Base-by-base conservation (phyloP, 345 rosid species). In the Schrenkiella parvula region DNA sequence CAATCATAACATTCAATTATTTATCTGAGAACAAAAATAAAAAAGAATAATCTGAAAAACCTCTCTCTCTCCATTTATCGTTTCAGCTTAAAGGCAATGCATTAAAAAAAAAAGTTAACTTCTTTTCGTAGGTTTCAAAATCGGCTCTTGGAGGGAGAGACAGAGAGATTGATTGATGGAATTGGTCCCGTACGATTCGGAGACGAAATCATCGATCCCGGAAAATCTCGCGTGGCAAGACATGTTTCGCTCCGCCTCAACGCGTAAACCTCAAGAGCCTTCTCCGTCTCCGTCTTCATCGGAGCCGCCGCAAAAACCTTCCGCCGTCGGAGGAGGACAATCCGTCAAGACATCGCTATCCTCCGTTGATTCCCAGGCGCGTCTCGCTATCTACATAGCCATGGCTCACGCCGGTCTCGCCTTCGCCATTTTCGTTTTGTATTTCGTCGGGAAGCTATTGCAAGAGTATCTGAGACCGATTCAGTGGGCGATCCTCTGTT, bases 361-460 rank as follows among this genome's bases (percentile, higher is more conserved):
- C 28, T 25, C 89, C n/a, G 86, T 74, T 26, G 95, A 91, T 62
- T 83, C 98, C 12, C 89, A 89, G 79, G 90, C 89, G 6, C 84
- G 95, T 26, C 95, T 95, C 77, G 96, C 99, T 34, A 80, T 95
- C 2, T 95, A 86, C 85, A 91, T 88, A 71, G 97, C 99, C 76
- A 89, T 95, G 99, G 98, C 98, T 50, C 99, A 95, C 81, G 91
- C 93, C 6, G 98, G 98, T 31, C 87, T 95, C 18, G 98, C 87
- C 29, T 84, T 95, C 57, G 72, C 82, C 8, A 81, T 95, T 43
- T 81, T 84, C 67, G 73, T 89, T 13, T 68, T 95, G 3, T 95
- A 88, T 77, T 86, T 85, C 29, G 86, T 81, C 14, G 80, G 86
- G 60, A 95, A 83, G 83, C 88, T 95, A 2, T 61, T 95, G 76